Evolutionary conservation across 805 yeast species (phyloP).

Genomic region (Spathaspora passalidarum): DNA sequence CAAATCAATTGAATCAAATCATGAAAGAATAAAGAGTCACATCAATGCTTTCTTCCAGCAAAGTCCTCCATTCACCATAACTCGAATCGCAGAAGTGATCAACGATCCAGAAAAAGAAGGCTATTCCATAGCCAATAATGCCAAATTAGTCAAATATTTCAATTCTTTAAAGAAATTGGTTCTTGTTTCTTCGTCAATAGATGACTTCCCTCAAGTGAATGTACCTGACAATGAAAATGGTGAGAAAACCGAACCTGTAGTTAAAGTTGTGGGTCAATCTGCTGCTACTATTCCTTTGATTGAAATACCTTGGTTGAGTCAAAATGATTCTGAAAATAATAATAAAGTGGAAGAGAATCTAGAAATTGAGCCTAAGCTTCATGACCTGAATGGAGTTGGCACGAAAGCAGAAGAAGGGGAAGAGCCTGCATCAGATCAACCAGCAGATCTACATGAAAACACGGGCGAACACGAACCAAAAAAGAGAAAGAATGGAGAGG

Average conservation of each 20-base stretch:
- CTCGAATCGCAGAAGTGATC: constrained; percentile 46
- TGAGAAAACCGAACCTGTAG: neutral
- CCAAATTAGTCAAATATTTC: constrained; percentile 39
- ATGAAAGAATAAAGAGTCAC: constrained; percentile 32
- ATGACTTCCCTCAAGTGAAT: constrained; percentile 19
- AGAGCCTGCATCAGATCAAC: too few species aligned
- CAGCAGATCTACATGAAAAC: too few species aligned
- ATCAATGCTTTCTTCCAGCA: constrained; percentile 19
- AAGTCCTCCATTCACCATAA: constrained; percentile 47
- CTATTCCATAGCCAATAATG: constrained; percentile 26
- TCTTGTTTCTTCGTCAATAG: constrained; percentile 25
- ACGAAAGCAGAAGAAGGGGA: neutral
- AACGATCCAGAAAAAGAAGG: constrained; percentile 35
- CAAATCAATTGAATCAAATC: neutral
- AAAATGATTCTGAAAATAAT: constrained; percentile 3
- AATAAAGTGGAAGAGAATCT: neutral
- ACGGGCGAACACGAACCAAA: neutral
- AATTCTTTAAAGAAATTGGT: constrained; percentile 37
- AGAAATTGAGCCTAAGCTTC: neutral
- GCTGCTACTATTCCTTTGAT: constrained; percentile 18
- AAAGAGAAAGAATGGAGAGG: neutral
- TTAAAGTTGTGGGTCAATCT: neutral
- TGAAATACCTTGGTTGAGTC: constrained; percentile 28
- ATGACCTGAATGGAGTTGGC: neutral
- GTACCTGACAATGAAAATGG: constrained; percentile 1